These are phyloP conservation scores for Chlamydomonas urium DNA, from an alignment of 139 green algal species.

Conservation along the genomic window DNA sequence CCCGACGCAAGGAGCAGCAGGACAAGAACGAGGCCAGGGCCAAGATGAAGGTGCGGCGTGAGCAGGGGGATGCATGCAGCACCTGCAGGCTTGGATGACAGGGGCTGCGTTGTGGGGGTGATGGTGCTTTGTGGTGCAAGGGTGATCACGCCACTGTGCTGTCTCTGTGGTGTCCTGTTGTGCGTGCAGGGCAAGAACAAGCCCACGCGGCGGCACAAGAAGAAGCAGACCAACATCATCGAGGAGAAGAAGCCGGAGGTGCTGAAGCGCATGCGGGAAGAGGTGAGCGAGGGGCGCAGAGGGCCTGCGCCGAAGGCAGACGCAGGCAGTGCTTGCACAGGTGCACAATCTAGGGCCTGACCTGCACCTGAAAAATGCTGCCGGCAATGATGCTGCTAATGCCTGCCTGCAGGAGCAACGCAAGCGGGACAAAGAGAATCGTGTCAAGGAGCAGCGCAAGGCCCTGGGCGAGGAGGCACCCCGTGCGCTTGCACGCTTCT, in stretches of 20 bases:
- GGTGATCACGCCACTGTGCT: too few relatives aligned
- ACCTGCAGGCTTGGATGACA: too few relatives aligned
- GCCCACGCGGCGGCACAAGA: slow-evolving; percentile 66
- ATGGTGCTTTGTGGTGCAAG: too few relatives aligned
- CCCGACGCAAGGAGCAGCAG: slow-evolving; percentile 18
- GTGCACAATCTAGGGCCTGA: neutral
- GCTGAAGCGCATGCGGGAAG: slow-evolving; percentile 39
- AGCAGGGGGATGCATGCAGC: too few relatives aligned
- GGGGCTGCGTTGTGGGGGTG: too few relatives aligned
- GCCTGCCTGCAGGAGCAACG: slow-evolving; percentile 3
- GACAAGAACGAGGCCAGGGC: slow-evolving; percentile 35
- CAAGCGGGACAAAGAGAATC: neutral
- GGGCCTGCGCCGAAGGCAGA: neutral
- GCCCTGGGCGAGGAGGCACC: neutral
- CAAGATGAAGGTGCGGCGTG: slow-evolving; percentile 12
- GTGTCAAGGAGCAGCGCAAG: neutral
- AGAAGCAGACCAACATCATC: slow-evolving; percentile 92
- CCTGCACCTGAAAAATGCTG: neutral
- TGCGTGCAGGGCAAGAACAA: slow-evolving; percentile 88
- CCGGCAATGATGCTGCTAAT: neutral
- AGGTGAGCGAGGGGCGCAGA: slow-evolving; percentile 22
- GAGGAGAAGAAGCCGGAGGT: slow-evolving; percentile 57
- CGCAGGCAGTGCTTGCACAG: neutral
- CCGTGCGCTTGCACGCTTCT: slow-evolving; percentile 7
- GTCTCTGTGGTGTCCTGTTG: neutral